These are phyloP conservation scores for Ophiostoma piceae DNA, from an alignment of 2,329 filamentous ascomycete genomes.

Conservation along the genomic window DNA sequence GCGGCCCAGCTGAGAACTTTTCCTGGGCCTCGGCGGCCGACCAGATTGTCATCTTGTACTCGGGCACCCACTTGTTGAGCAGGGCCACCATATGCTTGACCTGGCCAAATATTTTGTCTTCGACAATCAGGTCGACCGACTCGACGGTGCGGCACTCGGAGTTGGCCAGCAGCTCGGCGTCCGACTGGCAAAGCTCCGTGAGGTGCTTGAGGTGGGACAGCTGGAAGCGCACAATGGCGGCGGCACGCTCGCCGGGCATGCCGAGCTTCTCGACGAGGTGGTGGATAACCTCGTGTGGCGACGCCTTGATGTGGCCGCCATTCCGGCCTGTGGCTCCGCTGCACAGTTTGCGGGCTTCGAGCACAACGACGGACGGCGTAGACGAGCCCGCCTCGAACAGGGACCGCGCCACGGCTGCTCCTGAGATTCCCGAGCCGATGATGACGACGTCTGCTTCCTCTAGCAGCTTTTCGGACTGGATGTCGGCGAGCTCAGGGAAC, in stretches of 20 bases:
- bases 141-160: constrained; percentile 43
- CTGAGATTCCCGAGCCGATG: constrained; percentile 53
- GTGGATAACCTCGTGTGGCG: constrained; percentile 41
- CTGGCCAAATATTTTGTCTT: constrained; percentile 33
- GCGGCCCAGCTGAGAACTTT: constrained; percentile 36
- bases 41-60: constrained; percentile 24
- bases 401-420: constrained; percentile 36
- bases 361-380: constrained; percentile 37
- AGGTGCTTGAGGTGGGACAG: constrained; percentile 40
- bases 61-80: constrained; percentile 38
- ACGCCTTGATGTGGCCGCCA: constrained; percentile 46
- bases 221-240: constrained; percentile 41
- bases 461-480: constrained; percentile 35
- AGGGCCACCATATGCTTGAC: constrained; percentile 34
- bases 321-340: constrained; percentile 51
- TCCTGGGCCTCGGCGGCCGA: constrained; percentile 19
- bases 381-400: not conserved
- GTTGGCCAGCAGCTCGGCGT: constrained; percentile 31
- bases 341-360: constrained; percentile 47
- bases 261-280: constrained; percentile 31
- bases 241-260: constrained; percentile 36
- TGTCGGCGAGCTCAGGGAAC: constrained; percentile 25
- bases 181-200: constrained; percentile 35
- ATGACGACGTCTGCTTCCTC: constrained; percentile 44
- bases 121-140: constrained; percentile 44